Percentiles rank a stretch among this genome's conserved stretches.
Conservation (phyloP, 2,329 filamentous ascomycete species). For the Bipolaris gigantea region DNA sequence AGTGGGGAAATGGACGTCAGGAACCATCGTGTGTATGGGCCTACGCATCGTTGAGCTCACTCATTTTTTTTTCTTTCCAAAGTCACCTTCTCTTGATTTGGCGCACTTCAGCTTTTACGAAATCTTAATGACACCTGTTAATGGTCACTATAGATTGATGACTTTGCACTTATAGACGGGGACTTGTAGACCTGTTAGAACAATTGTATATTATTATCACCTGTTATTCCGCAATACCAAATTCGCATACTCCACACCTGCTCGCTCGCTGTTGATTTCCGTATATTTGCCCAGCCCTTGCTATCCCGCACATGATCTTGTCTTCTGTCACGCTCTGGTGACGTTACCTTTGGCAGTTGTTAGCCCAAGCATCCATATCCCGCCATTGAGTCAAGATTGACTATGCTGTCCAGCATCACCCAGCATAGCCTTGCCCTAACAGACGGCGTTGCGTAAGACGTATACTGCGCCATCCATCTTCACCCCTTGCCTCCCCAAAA, state of each 20-base stretch:
- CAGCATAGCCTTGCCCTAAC: too few species aligned
- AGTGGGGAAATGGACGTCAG: constrained; percentile 16
- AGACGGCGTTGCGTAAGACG: background rate
- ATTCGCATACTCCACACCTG: background rate
- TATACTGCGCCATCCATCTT: background rate
- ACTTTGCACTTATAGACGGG: background rate
- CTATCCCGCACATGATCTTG: background rate
- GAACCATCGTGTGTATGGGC: constrained; percentile 32
- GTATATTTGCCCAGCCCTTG: background rate
- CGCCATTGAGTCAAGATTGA: background rate
- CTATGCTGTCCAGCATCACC: background rate
- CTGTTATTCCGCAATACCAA: background rate
- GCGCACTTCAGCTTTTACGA: background rate
- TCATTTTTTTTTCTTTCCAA: background rate
- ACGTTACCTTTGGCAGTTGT: too few species aligned
- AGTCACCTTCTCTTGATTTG: background rate
- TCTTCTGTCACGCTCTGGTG: background rate
- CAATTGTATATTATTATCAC: background rate
- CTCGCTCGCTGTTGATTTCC: background rate
- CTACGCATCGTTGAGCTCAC: constrained; percentile 1
- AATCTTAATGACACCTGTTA: background rate
- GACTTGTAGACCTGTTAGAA: background rate
- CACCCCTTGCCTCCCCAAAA: background rate
- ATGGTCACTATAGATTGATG: background rate
- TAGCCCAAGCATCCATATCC: background rate